These are phyloP conservation scores for Diutina neorugosa DNA, from an alignment of 1,139 yeast genomes.

Conservation along the genomic window DNA sequence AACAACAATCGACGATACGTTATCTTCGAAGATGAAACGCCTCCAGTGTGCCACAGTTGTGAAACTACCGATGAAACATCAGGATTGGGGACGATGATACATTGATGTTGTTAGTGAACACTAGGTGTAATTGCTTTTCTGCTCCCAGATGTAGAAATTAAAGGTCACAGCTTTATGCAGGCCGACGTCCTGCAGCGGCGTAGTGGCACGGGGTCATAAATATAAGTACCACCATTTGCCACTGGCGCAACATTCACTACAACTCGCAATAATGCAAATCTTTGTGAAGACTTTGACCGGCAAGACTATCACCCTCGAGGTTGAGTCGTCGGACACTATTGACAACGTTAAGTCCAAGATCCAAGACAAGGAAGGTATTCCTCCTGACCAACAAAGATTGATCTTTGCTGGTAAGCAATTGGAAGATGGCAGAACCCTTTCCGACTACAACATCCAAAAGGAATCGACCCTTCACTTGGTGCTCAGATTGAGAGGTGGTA, in stretches of 20 bases:
- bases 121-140: not conserved
- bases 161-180: not conserved
- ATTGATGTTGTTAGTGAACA: not conserved
- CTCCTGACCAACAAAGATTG: slow-evolving; percentile 12
- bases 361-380: slow-evolving; percentile 11
- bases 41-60: too few species aligned
- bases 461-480: slow-evolving; percentile 31
- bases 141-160: not conserved
- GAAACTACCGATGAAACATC: too few species aligned
- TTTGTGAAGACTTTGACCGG: slow-evolving; percentile 12
- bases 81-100: too few species aligned
- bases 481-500: slow-evolving; percentile 57
- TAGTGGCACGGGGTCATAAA: not conserved
- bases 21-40: too few species aligned
- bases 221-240: not conserved
- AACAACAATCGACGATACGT: too few species aligned
- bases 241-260: slow-evolving; percentile 16
- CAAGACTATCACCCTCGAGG: slow-evolving; percentile 11
- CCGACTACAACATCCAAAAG: slow-evolving; percentile 12
- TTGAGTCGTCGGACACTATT: slow-evolving; percentile 11
- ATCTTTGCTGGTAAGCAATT: slow-evolving; percentile 12
- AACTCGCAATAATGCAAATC: slow-evolving; percentile 12
- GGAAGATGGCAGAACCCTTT: slow-evolving; percentile 12
- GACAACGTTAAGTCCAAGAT: slow-evolving; percentile 11
- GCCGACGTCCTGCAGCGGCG: not conserved